phyloP scores from a whole-genome alignment of 352 stramenopile species.

The Globisporangium ultimum region DNA sequence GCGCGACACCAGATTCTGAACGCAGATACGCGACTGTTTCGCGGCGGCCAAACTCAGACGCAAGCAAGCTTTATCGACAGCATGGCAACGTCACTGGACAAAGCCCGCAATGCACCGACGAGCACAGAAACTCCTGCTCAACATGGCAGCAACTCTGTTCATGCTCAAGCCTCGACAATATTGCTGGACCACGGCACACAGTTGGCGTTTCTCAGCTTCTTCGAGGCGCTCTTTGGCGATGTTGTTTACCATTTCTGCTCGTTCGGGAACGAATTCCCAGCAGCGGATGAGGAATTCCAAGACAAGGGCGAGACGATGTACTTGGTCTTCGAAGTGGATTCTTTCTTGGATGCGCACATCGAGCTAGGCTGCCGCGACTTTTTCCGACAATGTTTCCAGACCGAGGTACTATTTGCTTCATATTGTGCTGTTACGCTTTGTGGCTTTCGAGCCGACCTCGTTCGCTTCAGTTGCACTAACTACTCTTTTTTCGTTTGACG shows the following conservation, averaged over 20 bases:
- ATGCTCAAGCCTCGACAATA: too few species aligned
- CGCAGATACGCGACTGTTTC: slow-evolving; percentile 53
- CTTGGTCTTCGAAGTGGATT: slow-evolving; percentile 60
- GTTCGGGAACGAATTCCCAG: slow-evolving; percentile 37
- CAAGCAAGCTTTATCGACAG: slow-evolving; percentile 22
- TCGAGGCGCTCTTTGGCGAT: slow-evolving; percentile 65
- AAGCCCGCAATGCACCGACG: too few species aligned
- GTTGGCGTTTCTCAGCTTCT: slow-evolving; percentile 46
- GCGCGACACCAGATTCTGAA: slow-evolving; percentile 31
- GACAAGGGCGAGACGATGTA: slow-evolving; percentile 20
- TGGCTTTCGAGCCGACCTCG: too few species aligned
- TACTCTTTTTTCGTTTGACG: background rate
- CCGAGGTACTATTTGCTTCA: slow-evolving; percentile 33
- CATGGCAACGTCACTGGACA: slow-evolving; percentile 17
- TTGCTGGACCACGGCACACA: slow-evolving; percentile 23
- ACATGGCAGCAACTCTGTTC: background rate
- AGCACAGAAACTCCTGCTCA: too few species aligned
- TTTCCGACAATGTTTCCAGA: slow-evolving; percentile 75
- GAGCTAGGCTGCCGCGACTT: slow-evolving; percentile 76
- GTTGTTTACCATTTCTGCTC: slow-evolving; percentile 60
- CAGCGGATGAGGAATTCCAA: background rate
- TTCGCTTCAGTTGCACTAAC: background rate
- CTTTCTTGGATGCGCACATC: slow-evolving; percentile 56
- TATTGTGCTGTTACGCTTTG: background rate
- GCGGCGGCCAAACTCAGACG: slow-evolving; percentile 2